phyloP scores from a whole-genome alignment of 306 rosid genomes.

The Datisca glomerata region DNA sequence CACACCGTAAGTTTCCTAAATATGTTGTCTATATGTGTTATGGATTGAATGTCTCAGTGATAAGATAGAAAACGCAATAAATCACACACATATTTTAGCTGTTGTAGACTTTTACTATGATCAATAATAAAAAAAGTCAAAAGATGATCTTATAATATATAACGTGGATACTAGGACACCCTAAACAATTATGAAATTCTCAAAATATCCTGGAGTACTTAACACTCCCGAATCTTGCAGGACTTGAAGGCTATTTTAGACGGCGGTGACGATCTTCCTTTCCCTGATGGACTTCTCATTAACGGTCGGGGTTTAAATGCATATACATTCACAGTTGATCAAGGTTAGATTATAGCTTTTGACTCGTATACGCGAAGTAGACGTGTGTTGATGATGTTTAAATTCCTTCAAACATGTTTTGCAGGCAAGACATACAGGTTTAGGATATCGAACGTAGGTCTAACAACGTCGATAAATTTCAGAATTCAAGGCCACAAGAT shows the following conservation, averaged over 20 bases:
- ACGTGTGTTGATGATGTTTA: slow-evolving; percentile 5
- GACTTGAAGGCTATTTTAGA: slow-evolving; percentile 75
- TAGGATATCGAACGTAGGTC: slow-evolving; percentile 75
- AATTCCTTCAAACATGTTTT: neutral
- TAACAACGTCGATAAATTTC: slow-evolving; percentile 58
- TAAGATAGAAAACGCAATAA: too few relatives aligned
- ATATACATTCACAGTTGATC: slow-evolving; percentile 51
- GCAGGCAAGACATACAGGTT: slow-evolving; percentile 77
- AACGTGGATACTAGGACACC: too few relatives aligned
- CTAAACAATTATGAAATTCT: neutral
- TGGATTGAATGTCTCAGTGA: too few relatives aligned
- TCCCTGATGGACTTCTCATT: slow-evolving; percentile 74
- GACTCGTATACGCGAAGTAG: neutral
- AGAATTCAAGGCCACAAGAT: slow-evolving; percentile 83
- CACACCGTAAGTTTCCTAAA: too few relatives aligned
- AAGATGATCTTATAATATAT: too few relatives aligned
- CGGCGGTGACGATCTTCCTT: slow-evolving; percentile 65
- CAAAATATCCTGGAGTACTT: too few relatives aligned
- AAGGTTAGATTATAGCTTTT: slow-evolving; percentile 25
- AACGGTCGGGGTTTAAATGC: slow-evolving; percentile 65
- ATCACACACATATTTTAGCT: too few relatives aligned
- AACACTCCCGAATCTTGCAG: too few relatives aligned
- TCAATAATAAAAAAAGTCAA: too few relatives aligned
- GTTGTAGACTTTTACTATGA: too few relatives aligned
- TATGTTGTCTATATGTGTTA: too few relatives aligned